These are phyloP conservation scores for Penicillium bialowiezense DNA, from an alignment of 495 filamentous ascomycete species.

Conservation along the genomic window DNA sequence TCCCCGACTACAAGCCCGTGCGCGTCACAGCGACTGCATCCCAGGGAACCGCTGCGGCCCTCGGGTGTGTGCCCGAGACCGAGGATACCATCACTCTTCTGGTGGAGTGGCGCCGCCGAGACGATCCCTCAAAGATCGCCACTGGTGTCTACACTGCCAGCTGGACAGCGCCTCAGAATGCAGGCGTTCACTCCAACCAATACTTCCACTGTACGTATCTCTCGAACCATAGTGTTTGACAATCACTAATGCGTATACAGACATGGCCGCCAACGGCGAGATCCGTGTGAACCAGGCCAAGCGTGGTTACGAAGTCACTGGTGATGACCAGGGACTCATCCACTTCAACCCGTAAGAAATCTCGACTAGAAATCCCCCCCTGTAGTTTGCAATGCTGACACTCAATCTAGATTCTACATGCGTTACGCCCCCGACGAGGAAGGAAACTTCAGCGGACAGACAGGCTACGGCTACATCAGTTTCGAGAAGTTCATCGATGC, in stretches of 20 bases:
- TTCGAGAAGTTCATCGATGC: constrained; percentile 97
- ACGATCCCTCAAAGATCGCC: constrained; percentile 62
- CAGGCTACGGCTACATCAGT: constrained; percentile 87
- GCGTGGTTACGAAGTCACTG: constrained; percentile 90
- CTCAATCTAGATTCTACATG: constrained; percentile 75
- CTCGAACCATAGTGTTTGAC: too few relatives aligned
- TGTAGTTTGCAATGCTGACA: neutral
- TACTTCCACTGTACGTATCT: constrained; percentile 80
- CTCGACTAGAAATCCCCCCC: neutral
- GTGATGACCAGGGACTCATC: constrained; percentile 66
- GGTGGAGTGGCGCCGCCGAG: constrained; percentile 79
- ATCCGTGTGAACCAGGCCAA: constrained; percentile 91
- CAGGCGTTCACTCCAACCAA: constrained; percentile 90
- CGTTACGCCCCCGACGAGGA: constrained; percentile 92
- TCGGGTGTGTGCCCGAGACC: constrained; percentile 76
- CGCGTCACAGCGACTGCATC: constrained; percentile 76
- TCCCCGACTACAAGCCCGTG: constrained; percentile 72
- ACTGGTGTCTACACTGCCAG: constrained; percentile 93
- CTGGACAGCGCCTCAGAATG: constrained; percentile 90
- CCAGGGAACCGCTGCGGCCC: constrained; percentile 62
- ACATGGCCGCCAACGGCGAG: constrained; percentile 79
- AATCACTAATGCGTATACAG: constrained; percentile 24
- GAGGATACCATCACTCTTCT: constrained; percentile 92
- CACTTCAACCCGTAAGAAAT: constrained; percentile 74
- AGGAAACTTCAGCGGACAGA: constrained; percentile 89